A percentile compares a stretch with the other conserved stretches of the same genome.
These are phyloP conservation scores for Dysphania ambrosioides DNA, from an alignment of 148 eudicot species.

Conservation along the genomic window DNA sequence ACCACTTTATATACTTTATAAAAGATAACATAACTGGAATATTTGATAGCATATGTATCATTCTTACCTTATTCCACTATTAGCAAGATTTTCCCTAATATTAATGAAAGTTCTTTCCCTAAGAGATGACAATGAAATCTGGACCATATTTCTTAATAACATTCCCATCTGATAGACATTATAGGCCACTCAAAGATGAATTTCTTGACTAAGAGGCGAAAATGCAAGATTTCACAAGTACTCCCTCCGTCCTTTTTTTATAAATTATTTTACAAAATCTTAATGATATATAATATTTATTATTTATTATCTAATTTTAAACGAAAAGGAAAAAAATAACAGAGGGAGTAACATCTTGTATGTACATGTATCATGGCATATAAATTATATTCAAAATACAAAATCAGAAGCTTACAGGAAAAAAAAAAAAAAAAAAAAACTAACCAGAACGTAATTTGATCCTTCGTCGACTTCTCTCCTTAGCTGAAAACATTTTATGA, in stretches of 20 bases:
- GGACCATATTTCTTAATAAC: conserved; percentile 20
- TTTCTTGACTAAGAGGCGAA: neutral
- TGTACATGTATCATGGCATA: too few species aligned
- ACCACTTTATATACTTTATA: conserved; percentile 3
- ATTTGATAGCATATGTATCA: conserved; percentile 11
- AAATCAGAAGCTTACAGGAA: too few species aligned
- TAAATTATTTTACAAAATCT: too few species aligned
- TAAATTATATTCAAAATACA: too few species aligned
- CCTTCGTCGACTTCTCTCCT: conserved; percentile 31
- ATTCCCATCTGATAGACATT: conserved; percentile 2
- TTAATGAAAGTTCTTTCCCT: conserved; percentile 21
- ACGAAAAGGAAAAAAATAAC: too few species aligned
- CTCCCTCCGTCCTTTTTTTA: too few species aligned
- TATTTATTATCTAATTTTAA: too few species aligned
- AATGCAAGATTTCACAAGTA: neutral
- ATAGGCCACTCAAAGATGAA: neutral
- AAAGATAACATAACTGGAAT: conserved; percentile 23
- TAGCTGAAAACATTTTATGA: conserved; percentile 43
- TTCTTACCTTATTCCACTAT: neutral
- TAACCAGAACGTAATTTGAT: conserved; percentile 40
- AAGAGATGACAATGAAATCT: neutral
- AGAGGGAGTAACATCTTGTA: too few species aligned
- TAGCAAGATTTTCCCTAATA: conserved; percentile 15
- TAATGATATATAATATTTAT: too few species aligned
- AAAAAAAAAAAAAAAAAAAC: too few species aligned